These are phyloP conservation scores for Arachnomyces sp. DNA, from an alignment of 2,329 filamentous ascomycete genomes.

Conservation along the genomic window DNA sequence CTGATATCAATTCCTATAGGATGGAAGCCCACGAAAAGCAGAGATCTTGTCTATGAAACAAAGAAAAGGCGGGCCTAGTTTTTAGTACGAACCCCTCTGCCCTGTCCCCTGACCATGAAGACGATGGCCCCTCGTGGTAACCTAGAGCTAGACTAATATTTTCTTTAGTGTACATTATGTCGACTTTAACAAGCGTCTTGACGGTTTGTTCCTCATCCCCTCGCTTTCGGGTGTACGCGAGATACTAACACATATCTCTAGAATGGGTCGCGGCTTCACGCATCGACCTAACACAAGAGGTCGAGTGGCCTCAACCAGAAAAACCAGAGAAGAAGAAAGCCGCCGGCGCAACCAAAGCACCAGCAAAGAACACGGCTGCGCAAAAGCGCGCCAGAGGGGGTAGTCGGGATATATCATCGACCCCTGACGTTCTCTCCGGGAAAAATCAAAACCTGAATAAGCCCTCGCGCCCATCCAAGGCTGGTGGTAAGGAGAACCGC, in stretches of 20 bases:
- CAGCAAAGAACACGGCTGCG: conserved; percentile 44
- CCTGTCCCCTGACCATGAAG: not conserved
- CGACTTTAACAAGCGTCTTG: conserved; percentile 86
- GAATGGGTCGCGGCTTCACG: conserved; percentile 83
- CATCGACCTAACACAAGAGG: conserved; percentile 80
- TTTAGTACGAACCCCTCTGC: conserved; percentile 49
- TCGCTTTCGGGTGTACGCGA: not conserved
- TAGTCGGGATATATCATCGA: conserved; percentile 49
- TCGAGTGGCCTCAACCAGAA: conserved; percentile 92
- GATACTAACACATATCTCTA: conserved; percentile 34
- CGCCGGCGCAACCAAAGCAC: conserved; percentile 43
- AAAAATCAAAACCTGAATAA: conserved; percentile 42
- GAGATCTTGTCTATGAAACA: conserved; percentile 94
- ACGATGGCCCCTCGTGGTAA: not conserved
- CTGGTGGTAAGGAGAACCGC: conserved; percentile 53
- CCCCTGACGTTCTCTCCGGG: conserved; percentile 43
- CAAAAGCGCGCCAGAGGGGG: conserved; percentile 45
- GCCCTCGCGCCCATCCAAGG: conserved; percentile 43
- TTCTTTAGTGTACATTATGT: conserved; percentile 71
- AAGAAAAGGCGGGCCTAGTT: conserved; percentile 77
- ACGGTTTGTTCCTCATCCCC: conserved; percentile 32
- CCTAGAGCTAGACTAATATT: conserved; percentile 13
- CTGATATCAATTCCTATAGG: conserved; percentile 33
- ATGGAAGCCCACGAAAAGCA: conserved; percentile 79
- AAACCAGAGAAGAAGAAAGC: conserved; percentile 83